Evolutionary conservation across 1,284 basidiomycete species (phyloP).

Genomic region (Peniophora sp.): DNA sequence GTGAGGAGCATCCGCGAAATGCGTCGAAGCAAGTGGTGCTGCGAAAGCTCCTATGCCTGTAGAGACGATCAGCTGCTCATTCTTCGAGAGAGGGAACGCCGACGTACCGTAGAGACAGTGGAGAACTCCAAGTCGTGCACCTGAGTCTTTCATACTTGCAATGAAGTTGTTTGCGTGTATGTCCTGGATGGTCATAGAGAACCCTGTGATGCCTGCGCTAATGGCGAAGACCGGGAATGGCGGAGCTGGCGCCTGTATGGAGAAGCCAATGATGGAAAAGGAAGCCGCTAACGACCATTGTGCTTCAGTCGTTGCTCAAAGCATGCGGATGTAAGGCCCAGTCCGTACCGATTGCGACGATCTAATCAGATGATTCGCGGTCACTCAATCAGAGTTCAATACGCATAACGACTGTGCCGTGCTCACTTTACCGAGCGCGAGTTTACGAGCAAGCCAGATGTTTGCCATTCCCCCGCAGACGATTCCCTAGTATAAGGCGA

Average conservation of each 20-base stretch:
- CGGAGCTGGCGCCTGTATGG: conserved; percentile 43
- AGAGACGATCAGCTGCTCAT: background rate
- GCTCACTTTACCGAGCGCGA: conserved; percentile 47
- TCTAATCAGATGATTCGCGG: too few species aligned
- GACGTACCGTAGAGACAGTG: conserved; percentile 36
- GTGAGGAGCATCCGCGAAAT: conserved; percentile 43
- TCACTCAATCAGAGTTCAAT: background rate
- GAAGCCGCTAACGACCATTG: background rate
- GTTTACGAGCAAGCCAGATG: conserved; percentile 37
- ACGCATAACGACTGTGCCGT: background rate
- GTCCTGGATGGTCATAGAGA: conserved; percentile 48
- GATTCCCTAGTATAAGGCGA: conserved; percentile 28
- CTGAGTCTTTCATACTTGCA: conserved; percentile 34
- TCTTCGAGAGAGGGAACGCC: background rate
- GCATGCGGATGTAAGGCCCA: background rate
- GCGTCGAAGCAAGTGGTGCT: conserved; percentile 59
- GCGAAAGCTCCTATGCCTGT: conserved; percentile 58
- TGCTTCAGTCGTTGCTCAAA: background rate
- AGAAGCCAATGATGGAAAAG: conserved; percentile 31
- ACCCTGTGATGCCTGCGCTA: conserved; percentile 49
- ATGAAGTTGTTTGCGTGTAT: conserved; percentile 49
- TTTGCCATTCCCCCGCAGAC: conserved; percentile 38
- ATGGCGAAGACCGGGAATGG: conserved; percentile 58
- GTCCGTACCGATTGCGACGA: background rate
- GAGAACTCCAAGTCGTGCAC: conserved; percentile 50